phyloP scores from a whole-genome alignment of 2,329 filamentous ascomycete species.

The Onygena corvina region DNA sequence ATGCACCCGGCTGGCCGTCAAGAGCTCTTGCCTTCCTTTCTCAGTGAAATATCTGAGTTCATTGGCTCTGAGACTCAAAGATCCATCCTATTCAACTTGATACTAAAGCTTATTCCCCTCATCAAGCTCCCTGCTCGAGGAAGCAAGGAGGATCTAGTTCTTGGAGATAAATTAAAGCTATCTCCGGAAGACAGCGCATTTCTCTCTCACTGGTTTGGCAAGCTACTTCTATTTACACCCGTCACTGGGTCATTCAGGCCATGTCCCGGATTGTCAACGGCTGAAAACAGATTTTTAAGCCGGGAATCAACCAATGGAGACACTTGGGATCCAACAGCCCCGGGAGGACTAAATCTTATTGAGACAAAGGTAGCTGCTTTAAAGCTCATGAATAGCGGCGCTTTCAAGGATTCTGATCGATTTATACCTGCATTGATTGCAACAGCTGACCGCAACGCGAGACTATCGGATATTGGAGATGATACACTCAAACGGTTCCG shows the following conservation, averaged over 20 bases:
- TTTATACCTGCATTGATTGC: conserved; percentile 76
- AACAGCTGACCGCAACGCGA: conserved; percentile 62
- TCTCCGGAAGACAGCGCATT: conserved; percentile 60
- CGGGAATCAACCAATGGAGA: conserved; percentile 37
- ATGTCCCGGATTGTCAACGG: conserved; percentile 51
- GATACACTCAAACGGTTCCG: conserved; percentile 72
- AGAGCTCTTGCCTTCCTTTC: conserved; percentile 57
- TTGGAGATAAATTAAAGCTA: conserved; percentile 57
- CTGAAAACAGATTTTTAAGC: conserved; percentile 59
- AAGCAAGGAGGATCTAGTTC: conserved; percentile 59
- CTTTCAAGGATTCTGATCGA: conserved; percentile 71
- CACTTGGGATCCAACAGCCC: conserved; percentile 51
- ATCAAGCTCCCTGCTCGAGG: conserved; percentile 57
- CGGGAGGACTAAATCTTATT: conserved; percentile 52
- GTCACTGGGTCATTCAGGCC: conserved; percentile 31
- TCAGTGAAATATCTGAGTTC: conserved; percentile 47
- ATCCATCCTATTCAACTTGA: conserved; percentile 66
- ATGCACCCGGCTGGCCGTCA: conserved; percentile 52
- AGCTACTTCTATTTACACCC: conserved; percentile 59
- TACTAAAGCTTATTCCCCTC: conserved; percentile 64
- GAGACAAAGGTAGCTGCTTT: conserved; percentile 59
- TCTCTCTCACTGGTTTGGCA: conserved; percentile 62
- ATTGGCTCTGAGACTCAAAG: conserved; percentile 38
- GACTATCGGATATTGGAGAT: conserved; percentile 71
- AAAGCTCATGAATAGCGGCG: conserved; percentile 66